Base-by-base conservation (phyloP, 2,329 filamentous ascomycete genomes). In the Neofusicoccum cordaticola region DNA sequence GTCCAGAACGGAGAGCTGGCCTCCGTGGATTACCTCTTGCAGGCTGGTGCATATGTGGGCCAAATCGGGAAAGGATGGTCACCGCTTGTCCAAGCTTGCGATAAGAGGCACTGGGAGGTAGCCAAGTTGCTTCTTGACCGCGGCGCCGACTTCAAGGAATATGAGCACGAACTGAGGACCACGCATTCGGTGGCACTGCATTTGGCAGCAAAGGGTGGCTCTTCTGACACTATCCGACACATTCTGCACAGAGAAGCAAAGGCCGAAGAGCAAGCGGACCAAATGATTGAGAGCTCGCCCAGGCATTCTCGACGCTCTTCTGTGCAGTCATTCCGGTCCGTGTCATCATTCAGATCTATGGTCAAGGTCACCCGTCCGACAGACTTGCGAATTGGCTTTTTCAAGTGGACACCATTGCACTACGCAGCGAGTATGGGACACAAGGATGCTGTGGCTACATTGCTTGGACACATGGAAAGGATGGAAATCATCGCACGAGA, bases 401-500 rank as follows among this genome's bases (percentile, higher is more conserved):
- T 47, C 4, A 22, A 15, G 56, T 60, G 56, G 56, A 60, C 56
- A 8, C 56, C 56, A 7, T 39, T 60, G 41, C 56, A 60, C 17
- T 47, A 15, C 4, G 56, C 56, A 9, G 56, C 42, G n/a, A 47
- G 56, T 17, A 60, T 60, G 56, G 27, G 56, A 11, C 56, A 37
- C 19, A 22, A 8, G 8, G 27, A 22, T 13, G 56, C 42, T 6
- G 56, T 60, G 1, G 12, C 3, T 13, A 37, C 31, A 9, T 22
- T 60, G 42, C 56, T 60, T 3, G 9, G n/a, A 2, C 2, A 47
- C 2, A 60, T 60, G 56, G 56, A 17, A 2, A 60, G 56, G 17
- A 60, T 37, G 56, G 56, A 60, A 15, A 60, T 60, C 17, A 60
- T 60, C 9, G 42, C 56, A 37, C 41, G 56, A 4, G 56, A 60